Conservation (phyloP, 371 early-diverging fungal species). For the Coemansia sp. region DNA sequence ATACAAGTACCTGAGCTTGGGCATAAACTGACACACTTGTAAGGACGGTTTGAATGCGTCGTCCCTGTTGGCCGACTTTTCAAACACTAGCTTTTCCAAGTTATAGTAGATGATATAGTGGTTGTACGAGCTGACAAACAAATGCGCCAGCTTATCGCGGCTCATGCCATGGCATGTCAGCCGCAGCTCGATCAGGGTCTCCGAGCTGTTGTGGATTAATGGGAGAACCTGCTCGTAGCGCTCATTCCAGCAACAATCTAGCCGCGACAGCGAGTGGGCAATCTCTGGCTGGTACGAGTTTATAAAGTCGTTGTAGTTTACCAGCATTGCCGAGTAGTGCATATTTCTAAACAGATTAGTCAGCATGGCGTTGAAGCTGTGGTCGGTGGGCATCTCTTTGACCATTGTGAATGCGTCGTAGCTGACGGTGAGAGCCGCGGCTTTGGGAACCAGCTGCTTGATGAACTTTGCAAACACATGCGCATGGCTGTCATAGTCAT, state of each 20-base stretch:
- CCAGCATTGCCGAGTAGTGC: neutral
- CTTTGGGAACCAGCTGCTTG: conserved; percentile 1
- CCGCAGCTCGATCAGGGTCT: neutral
- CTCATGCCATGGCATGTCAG: conserved; percentile 1
- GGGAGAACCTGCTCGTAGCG: neutral
- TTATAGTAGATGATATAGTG: neutral
- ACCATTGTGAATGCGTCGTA: conserved; percentile 7
- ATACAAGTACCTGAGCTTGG: conserved; percentile 8
- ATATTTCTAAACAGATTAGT: conserved; percentile 1
- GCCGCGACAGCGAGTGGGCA: conserved; percentile 6
- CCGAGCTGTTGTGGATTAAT: conserved; percentile 15
- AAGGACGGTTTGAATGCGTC: neutral
- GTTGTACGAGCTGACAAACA: conserved; percentile 4
- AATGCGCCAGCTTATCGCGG: neutral
- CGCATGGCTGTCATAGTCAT: conserved; percentile 16
- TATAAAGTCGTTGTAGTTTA: conserved; percentile 13
- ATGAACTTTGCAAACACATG: conserved; percentile 8
- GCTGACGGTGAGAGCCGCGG: neutral
- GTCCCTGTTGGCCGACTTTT: neutral
- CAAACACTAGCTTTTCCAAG: conserved; percentile 6
- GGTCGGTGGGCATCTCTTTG: neutral
- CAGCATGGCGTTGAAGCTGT: conserved; percentile 11
- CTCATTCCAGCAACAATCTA: conserved; percentile 18
- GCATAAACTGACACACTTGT: conserved; percentile 1
- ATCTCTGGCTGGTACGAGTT: conserved; percentile 6